Percentiles rank a stretch among this genome's conserved stretches.
Conservation (phyloP, 345 rosid species). For the Mercurialis annua region DNA sequence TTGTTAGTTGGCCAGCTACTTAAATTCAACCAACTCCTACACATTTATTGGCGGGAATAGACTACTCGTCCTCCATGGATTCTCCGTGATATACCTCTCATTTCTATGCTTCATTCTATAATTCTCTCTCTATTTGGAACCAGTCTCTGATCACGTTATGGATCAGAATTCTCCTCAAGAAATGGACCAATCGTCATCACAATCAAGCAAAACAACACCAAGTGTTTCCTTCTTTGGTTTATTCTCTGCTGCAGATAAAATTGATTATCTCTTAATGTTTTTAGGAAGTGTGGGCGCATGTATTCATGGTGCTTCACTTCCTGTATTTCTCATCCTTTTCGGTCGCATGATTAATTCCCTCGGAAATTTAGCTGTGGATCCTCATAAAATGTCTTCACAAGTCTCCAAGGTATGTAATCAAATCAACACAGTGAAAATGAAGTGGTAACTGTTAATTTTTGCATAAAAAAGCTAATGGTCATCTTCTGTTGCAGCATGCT, state of each 20-base stretch:
- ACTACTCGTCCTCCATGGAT: constrained; percentile 9
- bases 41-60: constrained; percentile 34
- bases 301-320: constrained; percentile 71
- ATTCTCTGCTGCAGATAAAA: constrained; percentile 58
- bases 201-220: constrained; percentile 14
- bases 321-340: constrained; percentile 60
- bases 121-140: constrained; percentile 12
- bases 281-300: constrained; percentile 57
- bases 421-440: no score
- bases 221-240: constrained; percentile 56
- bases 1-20: constrained; percentile 29
- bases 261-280: constrained; percentile 54
- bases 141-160: background rate
- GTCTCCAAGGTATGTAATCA: constrained; percentile 51
- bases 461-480: background rate
- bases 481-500: constrained; percentile 47
- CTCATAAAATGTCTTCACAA: constrained; percentile 45
- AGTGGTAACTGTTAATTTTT: no score
- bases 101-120: background rate
- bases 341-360: constrained; percentile 69
- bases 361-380: constrained; percentile 51
- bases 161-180: constrained; percentile 10
- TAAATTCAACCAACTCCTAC: background rate
- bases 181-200: constrained; percentile 12
- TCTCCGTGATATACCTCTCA: background rate